These are phyloP conservation scores for Paecilomyces sp. DNA, from an alignment of 2,329 filamentous ascomycete genomes.

Conservation along the genomic window DNA sequence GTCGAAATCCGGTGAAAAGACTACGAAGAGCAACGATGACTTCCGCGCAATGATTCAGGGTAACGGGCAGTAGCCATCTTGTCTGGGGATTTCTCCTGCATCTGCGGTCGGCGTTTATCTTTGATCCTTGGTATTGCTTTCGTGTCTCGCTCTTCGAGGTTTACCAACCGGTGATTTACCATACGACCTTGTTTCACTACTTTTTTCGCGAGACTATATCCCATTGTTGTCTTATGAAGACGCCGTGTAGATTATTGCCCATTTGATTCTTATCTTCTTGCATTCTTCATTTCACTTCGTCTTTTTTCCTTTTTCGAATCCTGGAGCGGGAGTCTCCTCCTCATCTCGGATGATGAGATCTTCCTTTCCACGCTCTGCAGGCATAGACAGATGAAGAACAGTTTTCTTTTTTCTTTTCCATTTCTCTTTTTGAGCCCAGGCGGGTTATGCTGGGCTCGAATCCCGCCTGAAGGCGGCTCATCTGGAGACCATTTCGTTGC, in stretches of 20 bases:
- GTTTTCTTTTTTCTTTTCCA: not conserved
- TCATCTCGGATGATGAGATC: not conserved
- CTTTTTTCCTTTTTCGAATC: not conserved
- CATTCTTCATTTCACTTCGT: not conserved
- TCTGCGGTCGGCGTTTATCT: slow-evolving; percentile 10
- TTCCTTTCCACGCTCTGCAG: not conserved
- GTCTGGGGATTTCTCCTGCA: not conserved
- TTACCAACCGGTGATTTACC: not conserved
- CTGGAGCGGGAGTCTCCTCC: not conserved
- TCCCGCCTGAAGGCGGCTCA: not conserved
- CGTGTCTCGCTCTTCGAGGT: not conserved
- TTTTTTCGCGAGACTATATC: not conserved
- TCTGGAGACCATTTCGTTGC: not conserved
- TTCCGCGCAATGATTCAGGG: slow-evolving; percentile 50
- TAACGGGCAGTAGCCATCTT: slow-evolving; percentile 20
- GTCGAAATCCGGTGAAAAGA: slow-evolving; percentile 13
- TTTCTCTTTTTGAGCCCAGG: not conserved
- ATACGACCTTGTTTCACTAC: not conserved
- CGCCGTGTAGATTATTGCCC: not conserved
- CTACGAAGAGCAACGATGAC: slow-evolving; percentile 50
- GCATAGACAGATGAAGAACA: not conserved
- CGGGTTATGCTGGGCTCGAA: not conserved
- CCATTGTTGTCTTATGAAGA: not conserved
- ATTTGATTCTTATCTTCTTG: not conserved
- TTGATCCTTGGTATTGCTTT: slow-evolving; percentile 11